Evolutionary conservation across 768 basidiomycete genomes (phyloP), one percentile per base, ranked within the genome.

Genomic region (Sistotremastrum niveocremeum): DNA sequence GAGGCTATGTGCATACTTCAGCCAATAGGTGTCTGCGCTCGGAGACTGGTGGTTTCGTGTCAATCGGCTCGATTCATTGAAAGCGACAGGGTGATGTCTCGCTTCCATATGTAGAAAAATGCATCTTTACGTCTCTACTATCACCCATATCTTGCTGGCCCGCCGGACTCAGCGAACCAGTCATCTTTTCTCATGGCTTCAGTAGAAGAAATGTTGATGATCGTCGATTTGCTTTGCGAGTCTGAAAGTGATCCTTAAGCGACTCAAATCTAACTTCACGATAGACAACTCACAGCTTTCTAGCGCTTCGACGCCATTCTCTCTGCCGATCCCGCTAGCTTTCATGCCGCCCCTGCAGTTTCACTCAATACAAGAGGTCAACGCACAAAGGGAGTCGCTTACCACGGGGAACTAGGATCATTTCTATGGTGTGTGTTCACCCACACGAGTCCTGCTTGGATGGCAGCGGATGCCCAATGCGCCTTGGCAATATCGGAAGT

Each of bases 391-490:
- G 33, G 4, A 8, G 35, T n/a, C 3, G 58, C 72, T 36, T 57
- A 85, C 87, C 88, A 91, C 37, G 88, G 86, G 33, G 84, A 87
- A 51, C 81, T 83, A 6, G 88, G 88, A 56, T 90, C 86, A 54
- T 91, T 90, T 40, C 87, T 73, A 56, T 91, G 88, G 52, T 89
- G 85, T 0, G 83, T 87, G 57, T 91, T 90, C 35, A 89, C 74
- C 88, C 88, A 91, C 39, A 84, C 81, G 32, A 90, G 56, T 4
- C 88, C 88, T 11, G 80, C 67, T 52, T 90, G 71, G 34, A 91
- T 77, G 34, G 66, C 65, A 42, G 71, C 71, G 5, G 86, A 73
- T 2, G 87, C 73, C 3, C 81, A 77, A 57, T 89, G 85, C 7
- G 82, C 86, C 46, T 77, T 69, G 0, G 84, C 79, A 33, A 90